A percentile compares a stretch with the other conserved stretches of the same genome.
Conservation (phyloP, 129 eudicot species). For the Helianthus annuus region DNA sequence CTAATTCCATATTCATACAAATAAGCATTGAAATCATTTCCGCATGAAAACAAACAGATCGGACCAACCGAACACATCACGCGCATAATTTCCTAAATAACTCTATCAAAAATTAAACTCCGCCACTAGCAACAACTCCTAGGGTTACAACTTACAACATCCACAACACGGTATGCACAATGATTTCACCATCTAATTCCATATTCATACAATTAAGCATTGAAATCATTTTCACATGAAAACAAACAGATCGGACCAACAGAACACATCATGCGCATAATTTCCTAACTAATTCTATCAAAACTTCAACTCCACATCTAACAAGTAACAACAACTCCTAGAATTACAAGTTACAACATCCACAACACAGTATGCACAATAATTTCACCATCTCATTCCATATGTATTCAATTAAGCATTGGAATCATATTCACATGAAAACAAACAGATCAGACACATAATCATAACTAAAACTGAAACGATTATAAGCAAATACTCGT, state of each 20-base stretch:
- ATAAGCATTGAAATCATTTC: no score
- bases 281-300: conserved; percentile 12
- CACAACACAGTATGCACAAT: conserved; percentile 6
- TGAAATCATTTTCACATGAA: no score
- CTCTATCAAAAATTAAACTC: background rate
- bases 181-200: conserved; percentile 1
- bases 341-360: conserved; percentile 25
- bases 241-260: background rate
- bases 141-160: conserved; percentile 20
- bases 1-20: conserved; percentile 5
- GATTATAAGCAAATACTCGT: conserved; percentile 5
- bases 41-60: no score
- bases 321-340: background rate
- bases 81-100: background rate
- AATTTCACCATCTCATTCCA: background rate
- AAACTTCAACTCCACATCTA: background rate
- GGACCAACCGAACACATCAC: background rate
- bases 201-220: background rate
- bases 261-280: background rate
- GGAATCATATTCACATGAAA: conserved; percentile 2
- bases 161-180: conserved; percentile 5
- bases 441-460: conserved; percentile 4
- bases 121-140: background rate
- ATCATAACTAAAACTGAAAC: conserved; percentile 2
- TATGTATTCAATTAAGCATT: conserved; percentile 7